Conservation (phyloP, 2,329 filamentous ascomycete species). For the Dactylellina leptospora region DNA sequence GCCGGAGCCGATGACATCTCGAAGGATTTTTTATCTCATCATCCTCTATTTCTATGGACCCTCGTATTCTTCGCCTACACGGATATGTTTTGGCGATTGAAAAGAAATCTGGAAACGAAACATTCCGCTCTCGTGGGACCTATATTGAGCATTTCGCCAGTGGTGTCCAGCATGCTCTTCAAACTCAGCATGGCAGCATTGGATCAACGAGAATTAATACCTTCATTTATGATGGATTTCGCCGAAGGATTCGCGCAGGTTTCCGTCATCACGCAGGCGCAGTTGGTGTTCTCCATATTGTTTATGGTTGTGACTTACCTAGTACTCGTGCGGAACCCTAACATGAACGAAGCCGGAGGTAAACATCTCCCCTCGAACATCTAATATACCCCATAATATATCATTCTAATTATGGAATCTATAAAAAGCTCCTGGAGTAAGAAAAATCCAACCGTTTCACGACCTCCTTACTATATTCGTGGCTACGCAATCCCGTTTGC, state of each 20-base stretch:
- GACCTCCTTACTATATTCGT: slow-evolving; percentile 79
- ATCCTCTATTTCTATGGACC: slow-evolving; percentile 76
- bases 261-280: slow-evolving; percentile 64
- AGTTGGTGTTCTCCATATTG: slow-evolving; percentile 38
- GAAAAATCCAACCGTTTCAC: slow-evolving; percentile 64
- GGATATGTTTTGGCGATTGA: slow-evolving; percentile 65
- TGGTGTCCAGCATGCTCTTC: slow-evolving; percentile 75
- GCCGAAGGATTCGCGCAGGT: slow-evolving; percentile 60
- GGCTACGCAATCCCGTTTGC: slow-evolving; percentile 83
- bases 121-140: slow-evolving; percentile 61
- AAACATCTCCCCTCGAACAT: background rate
- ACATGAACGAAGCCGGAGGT: slow-evolving; percentile 1
- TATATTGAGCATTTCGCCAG: slow-evolving; percentile 61
- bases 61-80: slow-evolving; percentile 76
- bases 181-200: slow-evolving; percentile 88
- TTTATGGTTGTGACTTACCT: slow-evolving; percentile 59
- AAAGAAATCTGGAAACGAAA: slow-evolving; percentile 63
- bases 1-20: slow-evolving; percentile 89
- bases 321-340: slow-evolving; percentile 59
- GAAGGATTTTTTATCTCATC: slow-evolving; percentile 71
- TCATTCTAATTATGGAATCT: background rate
- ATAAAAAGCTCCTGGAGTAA: background rate
- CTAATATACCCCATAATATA: background rate
- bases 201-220: slow-evolving; percentile 84
- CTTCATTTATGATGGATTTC: slow-evolving; percentile 59